phyloP scores from a whole-genome alignment of 2,329 filamentous ascomycete genomes.

The Fusarium neocosmosporiellum region DNA sequence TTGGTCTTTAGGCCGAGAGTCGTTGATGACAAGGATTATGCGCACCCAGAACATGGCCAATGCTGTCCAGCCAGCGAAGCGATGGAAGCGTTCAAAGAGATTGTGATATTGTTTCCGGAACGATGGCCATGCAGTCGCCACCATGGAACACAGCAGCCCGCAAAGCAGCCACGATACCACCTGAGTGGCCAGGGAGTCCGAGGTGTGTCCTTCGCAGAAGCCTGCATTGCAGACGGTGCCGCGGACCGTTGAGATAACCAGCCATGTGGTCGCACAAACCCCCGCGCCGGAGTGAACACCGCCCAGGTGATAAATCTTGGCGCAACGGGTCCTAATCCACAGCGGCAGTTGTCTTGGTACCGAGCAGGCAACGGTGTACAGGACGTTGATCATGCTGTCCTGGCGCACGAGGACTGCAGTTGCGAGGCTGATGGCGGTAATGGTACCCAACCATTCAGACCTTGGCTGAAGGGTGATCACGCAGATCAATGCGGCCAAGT shows the following conservation, averaged over 20 bases:
- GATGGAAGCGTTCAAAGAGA: conserved; percentile 76
- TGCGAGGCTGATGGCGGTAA: conserved; percentile 61
- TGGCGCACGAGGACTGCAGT: conserved; percentile 64
- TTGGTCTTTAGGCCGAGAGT: conserved; percentile 49
- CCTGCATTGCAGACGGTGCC: conserved; percentile 51
- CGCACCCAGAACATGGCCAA: conserved; percentile 74
- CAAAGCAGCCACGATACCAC: conserved; percentile 69
- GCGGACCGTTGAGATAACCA: conserved; percentile 55
- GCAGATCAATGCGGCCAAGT: conserved; percentile 59
- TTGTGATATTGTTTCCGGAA: conserved; percentile 74
- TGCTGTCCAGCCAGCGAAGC: conserved; percentile 78
- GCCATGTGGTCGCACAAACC: conserved; percentile 61
- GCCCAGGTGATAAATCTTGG: conserved; percentile 64
- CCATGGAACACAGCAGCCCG: conserved; percentile 67
- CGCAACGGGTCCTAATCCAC: conserved; percentile 58
- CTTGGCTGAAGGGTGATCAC: conserved; percentile 51
- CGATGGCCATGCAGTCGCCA: conserved; percentile 71
- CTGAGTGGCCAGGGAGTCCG: conserved; percentile 53
- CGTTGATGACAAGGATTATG: conserved; percentile 65
- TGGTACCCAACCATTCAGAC: conserved; percentile 53
- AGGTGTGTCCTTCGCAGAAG: conserved; percentile 45
- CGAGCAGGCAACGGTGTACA: conserved; percentile 60
- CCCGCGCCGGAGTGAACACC: conserved; percentile 64
- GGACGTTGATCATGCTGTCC: conserved; percentile 62
- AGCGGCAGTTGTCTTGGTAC: conserved; percentile 60